Evolutionary conservation across 2,329 filamentous ascomycete species (phyloP), one percentile per base, ranked within the genome.

Genomic region (Tolypocladium inflatum): DNA sequence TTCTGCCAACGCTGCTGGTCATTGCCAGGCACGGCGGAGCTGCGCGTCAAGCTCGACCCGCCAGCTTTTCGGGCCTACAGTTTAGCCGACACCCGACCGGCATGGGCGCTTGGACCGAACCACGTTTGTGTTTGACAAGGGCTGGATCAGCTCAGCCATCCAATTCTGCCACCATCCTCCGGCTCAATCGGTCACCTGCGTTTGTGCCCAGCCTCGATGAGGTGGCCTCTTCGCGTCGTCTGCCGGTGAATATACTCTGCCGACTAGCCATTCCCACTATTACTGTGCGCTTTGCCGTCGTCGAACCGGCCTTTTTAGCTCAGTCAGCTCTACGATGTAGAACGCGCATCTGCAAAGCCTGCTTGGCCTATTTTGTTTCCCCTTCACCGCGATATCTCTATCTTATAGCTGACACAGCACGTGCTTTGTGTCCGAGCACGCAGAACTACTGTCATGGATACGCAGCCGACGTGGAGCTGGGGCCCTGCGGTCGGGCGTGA

Each of bases 21-120:
- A 64, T 64, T 52, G 54, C 67, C 65, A 73, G 71, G 71, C 71
- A 73, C 68, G 61, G 64, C 66, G 64, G 64, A 72, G 70, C 71
- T 73, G 70, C 71, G 71, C 71, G 71, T 73, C 70, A 63, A 72
- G 70, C 68, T 71, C 61, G 58, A 61, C 55, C 58, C 51, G 58
- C 57, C 54, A 37, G 50, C 48, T 43, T 48, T 45, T 48, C 69
- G 69, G 69, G 59, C 23, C 35, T 61, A 63, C 2, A 59, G 55
- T 66, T 72, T 63, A 39, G 64, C 70, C 70, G 70, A 38, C 11
- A 42, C 58, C 61, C 58, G 59, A 54, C 55, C 21, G 53, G 35
- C 19, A 39, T 41, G 41, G 41, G 37, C 54, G 41, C 19, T 33
- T 41, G 45, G 41, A 30, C 54, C 26, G 51, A 13, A 10, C 45